These are phyloP conservation scores for Geopyxis carbonaria DNA, from an alignment of 495 filamentous ascomycete genomes.

Conservation along the genomic window DNA sequence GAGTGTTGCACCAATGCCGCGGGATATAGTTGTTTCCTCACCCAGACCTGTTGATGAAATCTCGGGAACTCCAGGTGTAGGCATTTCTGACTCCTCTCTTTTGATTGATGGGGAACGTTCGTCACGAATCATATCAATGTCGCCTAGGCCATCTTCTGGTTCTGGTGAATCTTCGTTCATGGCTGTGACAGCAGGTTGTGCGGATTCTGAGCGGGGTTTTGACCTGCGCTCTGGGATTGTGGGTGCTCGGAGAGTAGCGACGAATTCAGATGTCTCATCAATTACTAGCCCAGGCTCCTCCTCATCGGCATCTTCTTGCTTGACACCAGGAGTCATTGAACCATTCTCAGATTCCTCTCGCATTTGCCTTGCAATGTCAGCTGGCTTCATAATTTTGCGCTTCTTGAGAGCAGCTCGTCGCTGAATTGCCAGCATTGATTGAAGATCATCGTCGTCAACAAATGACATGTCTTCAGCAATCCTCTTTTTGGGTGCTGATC, in stretches of 20 bases:
- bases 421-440: constrained; percentile 65
- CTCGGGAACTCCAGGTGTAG: constrained; percentile 29
- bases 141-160: constrained; percentile 34
- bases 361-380: constrained; percentile 70
- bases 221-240: constrained; percentile 44
- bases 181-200: constrained; percentile 21
- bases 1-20: constrained; percentile 67
- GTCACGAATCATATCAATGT: constrained; percentile 42
- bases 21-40: constrained; percentile 59
- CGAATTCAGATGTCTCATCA: constrained; percentile 89
- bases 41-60: constrained; percentile 61
- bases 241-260: constrained; percentile 60
- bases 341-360: constrained; percentile 45
- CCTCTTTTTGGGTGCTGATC: constrained; percentile 40
- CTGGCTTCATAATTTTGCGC: constrained; percentile 62
- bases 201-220: constrained; percentile 29
- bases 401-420: constrained; percentile 74
- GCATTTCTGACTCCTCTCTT: constrained; percentile 30
- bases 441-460: constrained; percentile 83
- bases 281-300: constrained; percentile 63
- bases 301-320: constrained; percentile 29
- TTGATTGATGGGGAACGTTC: constrained; percentile 29
- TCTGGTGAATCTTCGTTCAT: constrained; percentile 29
- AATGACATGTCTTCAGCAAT: constrained; percentile 51
- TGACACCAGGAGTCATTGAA: constrained; percentile 7